Evolutionary conservation across 371 early-diverging fungal species (phyloP).

Genomic region (Chytridiales sp.): DNA sequence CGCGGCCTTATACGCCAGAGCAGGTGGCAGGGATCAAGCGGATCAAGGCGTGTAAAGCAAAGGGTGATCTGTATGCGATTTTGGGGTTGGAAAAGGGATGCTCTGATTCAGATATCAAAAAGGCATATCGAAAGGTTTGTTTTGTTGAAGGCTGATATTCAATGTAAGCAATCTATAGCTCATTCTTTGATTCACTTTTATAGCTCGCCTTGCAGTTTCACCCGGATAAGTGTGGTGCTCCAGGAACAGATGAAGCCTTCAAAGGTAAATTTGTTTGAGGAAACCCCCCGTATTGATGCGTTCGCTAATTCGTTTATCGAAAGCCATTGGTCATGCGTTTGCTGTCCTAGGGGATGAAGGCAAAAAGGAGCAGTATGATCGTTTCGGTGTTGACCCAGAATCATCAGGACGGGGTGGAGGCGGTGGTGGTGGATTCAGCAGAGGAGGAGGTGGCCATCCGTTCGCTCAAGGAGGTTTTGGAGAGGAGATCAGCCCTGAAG

Average conservation of each 20-base stretch:
- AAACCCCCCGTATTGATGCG: neutral
- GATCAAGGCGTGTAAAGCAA: conserved; percentile 63
- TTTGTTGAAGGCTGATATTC: neutral
- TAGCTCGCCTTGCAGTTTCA: conserved; percentile 95
- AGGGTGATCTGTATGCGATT: conserved; percentile 82
- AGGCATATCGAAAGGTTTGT: conserved; percentile 90
- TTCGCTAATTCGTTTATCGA: neutral
- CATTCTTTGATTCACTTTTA: neutral
- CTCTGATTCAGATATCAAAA: conserved; percentile 87
- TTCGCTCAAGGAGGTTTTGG: conserved; percentile 23
- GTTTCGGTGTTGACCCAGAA: conserved; percentile 69
- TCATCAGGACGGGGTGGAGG: conserved; percentile 31
- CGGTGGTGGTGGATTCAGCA: conserved; percentile 24
- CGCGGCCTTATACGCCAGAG: conserved; percentile 72
- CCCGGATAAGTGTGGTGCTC: conserved; percentile 96
- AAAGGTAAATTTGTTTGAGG: conserved; percentile 59
- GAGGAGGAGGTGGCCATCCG: conserved; percentile 25
- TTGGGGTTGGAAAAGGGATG: conserved; percentile 83
- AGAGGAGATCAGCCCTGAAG: conserved; percentile 88
- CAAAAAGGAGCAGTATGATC: conserved; percentile 84
- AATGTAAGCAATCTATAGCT: neutral
- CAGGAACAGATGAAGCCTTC: conserved; percentile 97
- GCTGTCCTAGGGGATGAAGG: conserved; percentile 82
- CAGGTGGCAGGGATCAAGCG: conserved; percentile 78
- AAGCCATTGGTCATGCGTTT: conserved; percentile 85